A percentile compares a stretch with the other conserved stretches of the same genome.
Conservation (phyloP, 176 grass and related monocot species). For the Carex pumila region DNA sequence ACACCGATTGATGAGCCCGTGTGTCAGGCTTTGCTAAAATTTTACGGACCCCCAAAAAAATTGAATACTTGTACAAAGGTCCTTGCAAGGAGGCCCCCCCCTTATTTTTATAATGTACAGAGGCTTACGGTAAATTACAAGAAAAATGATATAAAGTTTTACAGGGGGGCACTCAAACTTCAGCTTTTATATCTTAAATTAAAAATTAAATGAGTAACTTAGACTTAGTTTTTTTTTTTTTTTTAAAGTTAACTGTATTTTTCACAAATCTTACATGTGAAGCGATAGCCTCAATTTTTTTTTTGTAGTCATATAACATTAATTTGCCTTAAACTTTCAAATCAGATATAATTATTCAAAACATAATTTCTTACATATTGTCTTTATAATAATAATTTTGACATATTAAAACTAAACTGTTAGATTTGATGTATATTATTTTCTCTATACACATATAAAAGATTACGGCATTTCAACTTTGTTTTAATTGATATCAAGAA, state of each 20-base stretch:
- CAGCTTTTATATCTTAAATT: not conserved
- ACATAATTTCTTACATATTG: not conserved
- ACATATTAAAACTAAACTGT: not conserved
- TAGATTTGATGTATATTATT: too few species aligned
- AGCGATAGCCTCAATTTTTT: not conserved
- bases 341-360: not conserved
- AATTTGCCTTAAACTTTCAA: not conserved
- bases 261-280: not conserved
- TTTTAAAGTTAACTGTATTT: not conserved
- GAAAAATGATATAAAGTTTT: not conserved
- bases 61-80: not conserved
- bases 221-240: not conserved
- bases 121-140: slow-evolving; percentile 2
- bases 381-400: not conserved
- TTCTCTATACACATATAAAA: too few species aligned
- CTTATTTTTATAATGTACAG: not conserved
- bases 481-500: too few species aligned
- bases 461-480: too few species aligned
- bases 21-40: not conserved
- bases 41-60: not conserved
- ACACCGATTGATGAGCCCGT: slow-evolving; percentile 18
- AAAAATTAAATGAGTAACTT: not conserved
- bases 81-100: not conserved
- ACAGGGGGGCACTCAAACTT: not conserved
- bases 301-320: not conserved